phyloP scores from a whole-genome alignment of 2,329 filamentous ascomycete genomes.

The Apiospora rasikravindrae region DNA sequence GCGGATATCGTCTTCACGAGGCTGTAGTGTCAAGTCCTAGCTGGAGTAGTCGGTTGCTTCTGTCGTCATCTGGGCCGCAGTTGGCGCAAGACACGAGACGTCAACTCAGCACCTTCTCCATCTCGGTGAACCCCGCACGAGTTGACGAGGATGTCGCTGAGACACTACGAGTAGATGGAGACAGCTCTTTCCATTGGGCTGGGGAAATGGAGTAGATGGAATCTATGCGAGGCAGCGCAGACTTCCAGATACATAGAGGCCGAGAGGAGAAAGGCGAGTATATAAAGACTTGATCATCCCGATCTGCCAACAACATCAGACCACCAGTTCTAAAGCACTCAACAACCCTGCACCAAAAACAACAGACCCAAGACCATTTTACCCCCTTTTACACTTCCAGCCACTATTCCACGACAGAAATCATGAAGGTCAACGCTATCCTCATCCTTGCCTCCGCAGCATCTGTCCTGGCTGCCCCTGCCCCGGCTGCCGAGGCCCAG shows the following conservation, averaged over 20 bases:
- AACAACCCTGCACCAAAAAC: background rate
- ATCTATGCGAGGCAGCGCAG: background rate
- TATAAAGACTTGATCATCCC: background rate
- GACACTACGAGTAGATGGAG: background rate
- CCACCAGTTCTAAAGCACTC: background rate
- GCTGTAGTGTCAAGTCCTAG: background rate
- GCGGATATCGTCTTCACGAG: too few relatives aligned
- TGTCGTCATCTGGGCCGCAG: background rate
- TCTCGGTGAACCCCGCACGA: background rate
- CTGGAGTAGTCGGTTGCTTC: background rate
- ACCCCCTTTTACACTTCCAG: background rate
- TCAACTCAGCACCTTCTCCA: background rate
- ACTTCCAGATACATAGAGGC: background rate
- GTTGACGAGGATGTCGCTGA: background rate
- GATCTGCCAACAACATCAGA: background rate
- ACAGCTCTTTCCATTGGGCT: background rate
- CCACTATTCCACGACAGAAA: background rate
- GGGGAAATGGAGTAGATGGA: background rate
- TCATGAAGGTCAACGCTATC: conserved; percentile 19
- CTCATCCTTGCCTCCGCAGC: conserved; percentile 12
- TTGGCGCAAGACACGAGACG: background rate
- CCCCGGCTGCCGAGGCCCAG: background rate
- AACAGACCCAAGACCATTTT: background rate
- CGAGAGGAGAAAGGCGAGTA: background rate
- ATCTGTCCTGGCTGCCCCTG: conserved; percentile 20